Base-by-base conservation (phyloP, 2,329 filamentous ascomycete genomes). In the Rhynchosporium agropyri region DNA sequence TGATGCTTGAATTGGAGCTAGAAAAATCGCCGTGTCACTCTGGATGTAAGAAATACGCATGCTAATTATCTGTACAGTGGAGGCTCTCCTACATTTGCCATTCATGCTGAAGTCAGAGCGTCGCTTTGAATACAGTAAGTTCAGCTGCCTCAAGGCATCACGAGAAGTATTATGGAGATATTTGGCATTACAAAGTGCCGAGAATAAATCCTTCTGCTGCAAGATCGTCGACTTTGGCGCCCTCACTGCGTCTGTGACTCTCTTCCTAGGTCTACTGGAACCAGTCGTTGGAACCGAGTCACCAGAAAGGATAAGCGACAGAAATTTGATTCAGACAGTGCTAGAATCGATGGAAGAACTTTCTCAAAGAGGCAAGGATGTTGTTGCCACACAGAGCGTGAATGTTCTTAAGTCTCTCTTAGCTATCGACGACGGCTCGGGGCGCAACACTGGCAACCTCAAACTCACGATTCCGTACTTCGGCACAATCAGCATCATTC, bases 81-180 rank as follows among this genome's bases (percentile, higher is more conserved):
- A 72, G 57, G 63, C 65, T 6, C 63, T 74, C 3, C 45, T 73
- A 1, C 72, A 74, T 59, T 57, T 74, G 13, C 72, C 72, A 31
- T 74, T 72, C 57, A 74, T 74, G 72, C 63, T 74, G n/a, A 68
- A 69, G 45, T 70, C 72, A 4, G 72, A 74, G 56, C 65, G 71
- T 15, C 70, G 70, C 1, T 74, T 69, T 58, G 72, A 74, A 20
- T 74, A 73, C 60, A 73, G 68, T 58, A 74, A 71, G 64, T 70
- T 74, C 42, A 68, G 64, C 31, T 74, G 72, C 54, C 50, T 73
- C 5, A 73, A 64, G 59, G 67, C 72, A 15, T 72, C 69, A 5
- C 59, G 72, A 55, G 71, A 73, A 53, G 65, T 71, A 45, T 65
- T 73, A 26, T 66, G 61, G 29, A 63, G 72, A 20, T 74, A 72